These are phyloP conservation scores for Dactylellina haptotyla DNA, from an alignment of 2,329 filamentous ascomycete species.

Conservation along the genomic window DNA sequence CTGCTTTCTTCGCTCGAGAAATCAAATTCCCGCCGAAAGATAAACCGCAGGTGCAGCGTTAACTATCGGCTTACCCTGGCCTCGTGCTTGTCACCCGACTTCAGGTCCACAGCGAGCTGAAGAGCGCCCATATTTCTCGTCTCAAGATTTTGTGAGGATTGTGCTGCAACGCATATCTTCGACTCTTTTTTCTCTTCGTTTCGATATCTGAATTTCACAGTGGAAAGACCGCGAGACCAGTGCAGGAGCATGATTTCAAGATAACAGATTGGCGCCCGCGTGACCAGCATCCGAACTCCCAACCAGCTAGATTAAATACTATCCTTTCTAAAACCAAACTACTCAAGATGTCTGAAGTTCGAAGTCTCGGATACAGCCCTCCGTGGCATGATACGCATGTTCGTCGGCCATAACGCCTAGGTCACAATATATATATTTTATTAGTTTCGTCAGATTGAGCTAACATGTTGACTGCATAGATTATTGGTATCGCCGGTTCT, in stretches of 20 bases:
- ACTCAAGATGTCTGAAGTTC: constrained; percentile 65
- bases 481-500: constrained; percentile 94
- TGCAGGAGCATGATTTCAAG: constrained; percentile 7
- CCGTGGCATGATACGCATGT: constrained; percentile 83
- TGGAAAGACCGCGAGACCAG: neutral
- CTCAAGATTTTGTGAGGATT: no score
- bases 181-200: neutral
- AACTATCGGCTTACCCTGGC: no score
- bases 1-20: neutral
- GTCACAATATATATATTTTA: no score
- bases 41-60: neutral
- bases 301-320: neutral
- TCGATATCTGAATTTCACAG: no score
- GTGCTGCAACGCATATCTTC: neutral
- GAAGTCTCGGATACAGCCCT: constrained; percentile 73
- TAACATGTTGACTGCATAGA: constrained; percentile 61
- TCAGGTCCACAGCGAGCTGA: no score
- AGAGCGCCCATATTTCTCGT: neutral
- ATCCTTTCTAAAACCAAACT: constrained; percentile 2
- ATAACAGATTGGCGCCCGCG: neutral
- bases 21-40: neutral
- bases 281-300: no score
- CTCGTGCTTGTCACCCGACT: no score
- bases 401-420: no score
- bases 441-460: no score